Base-by-base conservation (phyloP, 2,329 filamentous ascomycete genomes). In the Epicoccum sorghinum region DNA sequence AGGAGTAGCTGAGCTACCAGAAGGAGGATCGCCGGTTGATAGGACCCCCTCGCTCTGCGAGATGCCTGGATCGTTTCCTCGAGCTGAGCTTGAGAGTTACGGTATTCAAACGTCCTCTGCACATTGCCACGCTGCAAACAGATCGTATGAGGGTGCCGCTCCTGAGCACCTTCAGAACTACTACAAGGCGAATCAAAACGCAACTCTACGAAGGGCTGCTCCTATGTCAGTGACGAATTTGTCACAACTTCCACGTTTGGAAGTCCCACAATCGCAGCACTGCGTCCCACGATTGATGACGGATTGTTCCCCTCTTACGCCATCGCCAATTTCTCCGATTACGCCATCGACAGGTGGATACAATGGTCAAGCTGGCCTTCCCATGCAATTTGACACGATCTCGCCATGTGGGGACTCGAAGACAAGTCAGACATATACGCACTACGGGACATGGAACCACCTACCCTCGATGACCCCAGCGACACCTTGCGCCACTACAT, bases 21-120 rank as follows among this genome's bases (percentile, higher is more conserved):
- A 35, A 1, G 40, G 30, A 25, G 52, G 9, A 4, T 4, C 36
- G 4, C 30, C 38, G 5, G 32, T 32, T 6, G 36, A 48, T 40
- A 36, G 29, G 5, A 36, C 39, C 12, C 14, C 36, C 12, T 24
- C 52, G 0, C 18, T 41, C 8, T 29, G 41, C 7, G 52, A 54
- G 36, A 54, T 54, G 52, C 45, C 52, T n/a, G 46, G 27, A 2
- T 45, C 52, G 4, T 46, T 45, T 12, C 39, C 47, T 29, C 24
- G 12, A 23, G 47, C 33, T 36, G 52, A 52, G 37, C 49, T 52
- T 4, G 48, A 52, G 7, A 22, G 33, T 8, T 25, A 14, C 8
- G 8, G 23, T 32, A 12, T 22, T 10, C 30, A 37, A 13, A 13
- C 33, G 24, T 4, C 22, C 12, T 10, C 25, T 7, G 7, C 8